Evolutionary conservation across 129 eudicot genomes (phyloP).

Genomic region (Solidago caesia): DNA sequence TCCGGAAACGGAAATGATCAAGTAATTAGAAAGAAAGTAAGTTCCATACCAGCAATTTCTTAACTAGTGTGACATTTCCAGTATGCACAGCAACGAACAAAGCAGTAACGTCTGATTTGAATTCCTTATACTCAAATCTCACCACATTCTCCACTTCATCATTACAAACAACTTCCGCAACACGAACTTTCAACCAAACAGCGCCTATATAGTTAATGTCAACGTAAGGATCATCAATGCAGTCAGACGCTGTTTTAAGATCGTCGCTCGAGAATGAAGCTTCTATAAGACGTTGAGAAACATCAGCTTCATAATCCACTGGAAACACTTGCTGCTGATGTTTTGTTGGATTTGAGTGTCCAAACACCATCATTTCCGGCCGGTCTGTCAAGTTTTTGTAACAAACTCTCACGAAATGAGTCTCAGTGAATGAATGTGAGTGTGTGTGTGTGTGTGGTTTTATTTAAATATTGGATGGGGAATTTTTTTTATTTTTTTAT

Average conservation of each 20-base stretch:
- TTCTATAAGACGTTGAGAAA: constrained; percentile 72
- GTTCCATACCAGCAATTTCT: constrained; percentile 68
- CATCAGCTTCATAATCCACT: constrained; percentile 72
- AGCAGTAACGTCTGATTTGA: constrained; percentile 75
- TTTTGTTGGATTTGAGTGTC: constrained; percentile 51
- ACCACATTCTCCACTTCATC: constrained; percentile 59
- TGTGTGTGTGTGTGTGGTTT: background rate
- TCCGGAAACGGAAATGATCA: background rate
- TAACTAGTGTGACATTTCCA: constrained; percentile 57
- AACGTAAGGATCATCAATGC: constrained; percentile 65
- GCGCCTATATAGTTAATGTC: constrained; percentile 80
- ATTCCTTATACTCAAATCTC: constrained; percentile 45
- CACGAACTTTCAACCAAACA: constrained; percentile 56
- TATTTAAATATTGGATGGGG: constrained; percentile 16
- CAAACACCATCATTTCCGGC: constrained; percentile 67
- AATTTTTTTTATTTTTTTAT: background rate
- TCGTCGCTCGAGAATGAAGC: constrained; percentile 48
- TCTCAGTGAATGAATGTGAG: background rate
- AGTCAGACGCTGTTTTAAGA: constrained; percentile 47
- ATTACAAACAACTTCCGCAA: constrained; percentile 45
- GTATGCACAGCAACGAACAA: constrained; percentile 74
- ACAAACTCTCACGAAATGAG: background rate
- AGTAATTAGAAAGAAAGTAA: background rate
- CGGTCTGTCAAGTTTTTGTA: background rate
- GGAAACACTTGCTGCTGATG: constrained; percentile 77